Evolutionary conservation across 139 green algal genomes (phyloP).

Genomic region (Edaphochlamys debaryana): DNA sequence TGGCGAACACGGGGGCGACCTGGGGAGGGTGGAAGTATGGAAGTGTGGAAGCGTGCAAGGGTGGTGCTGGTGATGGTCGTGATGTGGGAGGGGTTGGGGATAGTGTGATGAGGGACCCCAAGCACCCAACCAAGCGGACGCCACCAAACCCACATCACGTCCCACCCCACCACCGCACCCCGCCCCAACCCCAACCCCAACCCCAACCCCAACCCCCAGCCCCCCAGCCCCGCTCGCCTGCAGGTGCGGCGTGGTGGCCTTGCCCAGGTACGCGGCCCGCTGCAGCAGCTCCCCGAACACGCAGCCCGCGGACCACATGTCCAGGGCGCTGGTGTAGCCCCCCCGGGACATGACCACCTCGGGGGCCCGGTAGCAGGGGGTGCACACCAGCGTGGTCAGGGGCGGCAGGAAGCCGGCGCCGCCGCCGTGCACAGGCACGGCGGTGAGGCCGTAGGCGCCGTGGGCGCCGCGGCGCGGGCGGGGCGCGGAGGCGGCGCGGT

Average conservation of each 20-base stretch:
- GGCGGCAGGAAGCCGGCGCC: slow-evolving; percentile 60
- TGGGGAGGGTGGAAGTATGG: slow-evolving; percentile 37
- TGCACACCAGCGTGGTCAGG: slow-evolving; percentile 82
- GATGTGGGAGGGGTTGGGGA: too few relatives aligned
- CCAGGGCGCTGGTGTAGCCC: slow-evolving; percentile 72
- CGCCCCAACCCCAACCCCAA: too few relatives aligned
- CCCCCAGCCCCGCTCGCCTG: slow-evolving; percentile 40
- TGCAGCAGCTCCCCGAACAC: slow-evolving; percentile 94
- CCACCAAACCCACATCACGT: too few relatives aligned
- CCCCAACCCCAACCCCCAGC: too few relatives aligned
- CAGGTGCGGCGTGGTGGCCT: slow-evolving; percentile 77
- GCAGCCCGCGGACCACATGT: slow-evolving; percentile 86
- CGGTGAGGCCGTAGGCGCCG: background rate
- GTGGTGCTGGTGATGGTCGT: too few relatives aligned
- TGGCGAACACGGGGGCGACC: slow-evolving; percentile 84
- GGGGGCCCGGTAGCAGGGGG: slow-evolving; percentile 67
- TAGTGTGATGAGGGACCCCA: too few relatives aligned
- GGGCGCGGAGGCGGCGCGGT: background rate
- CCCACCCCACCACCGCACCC: too few relatives aligned
- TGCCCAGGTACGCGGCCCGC: slow-evolving; percentile 75
- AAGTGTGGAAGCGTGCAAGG: too few relatives aligned
- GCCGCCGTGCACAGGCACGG: background rate
- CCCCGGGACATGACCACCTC: slow-evolving; percentile 72
- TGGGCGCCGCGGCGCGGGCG: background rate
- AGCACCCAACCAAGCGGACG: too few relatives aligned